These are phyloP conservation scores for Tuber borchii DNA, from an alignment of 495 filamentous ascomycete genomes.

Conservation along the genomic window DNA sequence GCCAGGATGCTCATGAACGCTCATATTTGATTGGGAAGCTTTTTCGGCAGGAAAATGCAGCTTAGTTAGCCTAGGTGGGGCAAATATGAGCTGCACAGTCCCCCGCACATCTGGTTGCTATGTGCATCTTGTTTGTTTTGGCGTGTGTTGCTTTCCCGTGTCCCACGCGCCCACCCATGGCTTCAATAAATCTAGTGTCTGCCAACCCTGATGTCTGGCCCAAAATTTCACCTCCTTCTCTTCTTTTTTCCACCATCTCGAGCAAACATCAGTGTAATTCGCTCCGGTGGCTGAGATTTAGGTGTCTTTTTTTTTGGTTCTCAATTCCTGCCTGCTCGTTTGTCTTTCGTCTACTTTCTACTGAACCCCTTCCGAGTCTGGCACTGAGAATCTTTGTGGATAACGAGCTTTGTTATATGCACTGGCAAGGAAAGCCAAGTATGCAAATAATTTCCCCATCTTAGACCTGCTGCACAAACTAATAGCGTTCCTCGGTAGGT, in stretches of 20 bases:
- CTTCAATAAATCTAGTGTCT: slow-evolving; percentile 1
- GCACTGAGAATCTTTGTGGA: not conserved
- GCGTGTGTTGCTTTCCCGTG: not conserved
- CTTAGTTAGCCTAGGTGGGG: not conserved
- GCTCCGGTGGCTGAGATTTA: not conserved
- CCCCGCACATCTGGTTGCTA: not conserved
- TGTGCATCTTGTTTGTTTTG: slow-evolving; percentile 3
- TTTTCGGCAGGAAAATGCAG: not conserved
- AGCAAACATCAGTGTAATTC: not conserved
- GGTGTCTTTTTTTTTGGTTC: not conserved
- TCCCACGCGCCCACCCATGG: slow-evolving; percentile 1
- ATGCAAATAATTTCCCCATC: not conserved
- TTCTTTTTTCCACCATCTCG: not conserved
- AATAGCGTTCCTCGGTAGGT: not conserved
- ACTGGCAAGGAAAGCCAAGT: not conserved
- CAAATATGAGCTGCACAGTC: slow-evolving; percentile 1
- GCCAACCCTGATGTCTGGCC: not conserved
- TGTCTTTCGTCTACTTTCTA: not conserved
- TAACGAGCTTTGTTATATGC: not conserved
- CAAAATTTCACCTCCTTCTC: not conserved
- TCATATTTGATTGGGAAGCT: not conserved
- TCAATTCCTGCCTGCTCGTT: not conserved
- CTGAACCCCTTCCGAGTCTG: not conserved
- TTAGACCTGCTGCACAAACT: not conserved
- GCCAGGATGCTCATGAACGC: not conserved